A percentile compares a stretch with the other conserved stretches of the same genome.
Conservation (phyloP, 805 yeast genomes). For the Wickerhamiella nectarea region DNA sequence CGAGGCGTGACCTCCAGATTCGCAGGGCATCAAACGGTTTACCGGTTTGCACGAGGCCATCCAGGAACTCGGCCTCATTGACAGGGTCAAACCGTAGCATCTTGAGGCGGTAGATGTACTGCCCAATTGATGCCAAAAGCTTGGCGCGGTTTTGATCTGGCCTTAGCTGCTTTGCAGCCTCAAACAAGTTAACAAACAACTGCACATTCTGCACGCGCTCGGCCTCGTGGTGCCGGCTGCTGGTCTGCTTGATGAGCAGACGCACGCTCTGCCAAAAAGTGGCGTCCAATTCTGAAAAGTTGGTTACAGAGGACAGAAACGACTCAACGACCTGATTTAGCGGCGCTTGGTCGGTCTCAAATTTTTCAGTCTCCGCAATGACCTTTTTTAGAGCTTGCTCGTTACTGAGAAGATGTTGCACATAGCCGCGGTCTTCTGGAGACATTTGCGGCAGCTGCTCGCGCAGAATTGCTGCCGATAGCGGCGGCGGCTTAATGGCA, state of each 20-base stretch:
- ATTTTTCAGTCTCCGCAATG: slow-evolving; percentile 71
- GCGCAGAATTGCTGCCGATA: slow-evolving; percentile 4
- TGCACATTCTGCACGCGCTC: slow-evolving; percentile 8
- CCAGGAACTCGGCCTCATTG: slow-evolving; percentile 21
- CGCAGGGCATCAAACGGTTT: slow-evolving; percentile 15
- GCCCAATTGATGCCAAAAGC: slow-evolving; percentile 12
- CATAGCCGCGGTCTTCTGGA: slow-evolving; percentile 10
- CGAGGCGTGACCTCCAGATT: slow-evolving; percentile 15
- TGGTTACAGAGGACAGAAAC: slow-evolving; percentile 8
- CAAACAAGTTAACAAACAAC: slow-evolving; percentile 15
- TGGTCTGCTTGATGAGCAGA: slow-evolving; percentile 7
- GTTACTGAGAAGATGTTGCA: slow-evolving; percentile 9
- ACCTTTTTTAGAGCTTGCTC: slow-evolving; percentile 33
- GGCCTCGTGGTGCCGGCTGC: slow-evolving; percentile 5
- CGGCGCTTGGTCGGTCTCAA: slow-evolving; percentile 25
- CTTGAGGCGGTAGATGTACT: slow-evolving; percentile 14
- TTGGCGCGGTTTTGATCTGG: slow-evolving; percentile 7
- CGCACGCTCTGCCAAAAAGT: slow-evolving; percentile 13
- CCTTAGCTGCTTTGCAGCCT: slow-evolving; percentile 16
- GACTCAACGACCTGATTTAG: slow-evolving; percentile 6
- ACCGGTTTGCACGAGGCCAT: slow-evolving; percentile 13
- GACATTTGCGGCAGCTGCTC: slow-evolving; percentile 13
- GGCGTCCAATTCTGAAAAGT: slow-evolving; percentile 11
- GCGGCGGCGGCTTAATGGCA: slow-evolving; percentile 1
- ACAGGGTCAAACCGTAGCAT: slow-evolving; percentile 20